Evolutionary conservation across 495 filamentous ascomycete genomes (phyloP), one percentile per base, ranked within the genome.

Genomic region (Bacidia gigantensis): DNA sequence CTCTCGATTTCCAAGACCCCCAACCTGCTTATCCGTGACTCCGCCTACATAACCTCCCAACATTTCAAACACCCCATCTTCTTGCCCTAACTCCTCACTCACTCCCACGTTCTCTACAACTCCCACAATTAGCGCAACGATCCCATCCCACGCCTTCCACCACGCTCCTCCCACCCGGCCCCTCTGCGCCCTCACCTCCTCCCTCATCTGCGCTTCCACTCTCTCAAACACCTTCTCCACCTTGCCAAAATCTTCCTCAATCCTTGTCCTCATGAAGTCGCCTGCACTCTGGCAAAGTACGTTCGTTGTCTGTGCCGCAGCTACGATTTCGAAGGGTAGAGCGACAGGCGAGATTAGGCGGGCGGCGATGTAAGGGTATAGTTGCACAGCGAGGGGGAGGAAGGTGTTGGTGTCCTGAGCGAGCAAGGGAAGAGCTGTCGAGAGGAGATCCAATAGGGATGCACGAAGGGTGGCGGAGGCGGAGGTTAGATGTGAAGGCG

Each of bases 401-500:
- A 94, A 95, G 11, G 77, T 78, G 46, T 85, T 78, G 61, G 93
- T 83, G 59, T 92, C 80, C 0, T 73, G 69, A 1, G 82, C 76
- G 2, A 96, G 74, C 2, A 80, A 72, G 0, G 81, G 78, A 11
- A 81, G 71, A 9, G 84, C 78, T 2, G 81, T 82, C 20, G 73
- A 65, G 26, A 95, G 73, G 7, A 96, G 81, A 32, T 74, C 72
- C 43, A 95, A 77, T 0, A 96, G 75, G 2, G 79, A 83, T 20
- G 77, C 75, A 24, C 90, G 85, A 24, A 98, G 77, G 26, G 79
- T 73, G 0, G 86, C 81, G 1, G 87, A 85, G 3, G 87, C 78
- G 0, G 85, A 84, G 29, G 87, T 84, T n/a, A 96, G 76, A 65
- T 95, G 86, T 56, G 89, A 81, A 58, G 82, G 84, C n/a, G 80